phyloP scores from a whole-genome alignment of 108 stramenopile genomes.

The Fragilariopsis cylindrus region DNA sequence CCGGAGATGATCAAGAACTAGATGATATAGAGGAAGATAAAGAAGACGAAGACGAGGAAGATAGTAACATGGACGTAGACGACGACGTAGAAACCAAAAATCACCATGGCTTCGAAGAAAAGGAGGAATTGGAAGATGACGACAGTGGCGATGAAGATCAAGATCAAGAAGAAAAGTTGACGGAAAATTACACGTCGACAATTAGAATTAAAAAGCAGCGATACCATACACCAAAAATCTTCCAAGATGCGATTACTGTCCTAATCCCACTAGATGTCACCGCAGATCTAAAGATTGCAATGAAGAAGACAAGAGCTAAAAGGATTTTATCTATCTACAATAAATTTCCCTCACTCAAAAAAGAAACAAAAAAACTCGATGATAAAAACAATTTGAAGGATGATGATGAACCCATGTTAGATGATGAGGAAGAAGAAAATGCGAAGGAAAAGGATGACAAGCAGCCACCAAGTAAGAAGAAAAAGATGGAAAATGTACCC shows the following conservation, averaged over 20 bases:
- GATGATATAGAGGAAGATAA: neutral
- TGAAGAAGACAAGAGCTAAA: conserved; percentile 60
- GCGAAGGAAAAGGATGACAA: conserved; percentile 19
- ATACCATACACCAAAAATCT: conserved; percentile 37
- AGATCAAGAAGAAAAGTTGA: neutral
- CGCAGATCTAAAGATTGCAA: conserved; percentile 80
- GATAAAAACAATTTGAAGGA: neutral
- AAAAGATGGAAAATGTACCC: conserved; percentile 32
- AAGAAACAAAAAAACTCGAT: conserved; percentile 12
- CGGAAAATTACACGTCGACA: neutral
- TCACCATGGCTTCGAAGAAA: neutral
- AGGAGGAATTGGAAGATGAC: neutral
- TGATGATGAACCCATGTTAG: conserved; percentile 22
- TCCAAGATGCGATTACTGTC: conserved; percentile 71
- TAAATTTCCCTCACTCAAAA: conserved; percentile 37
- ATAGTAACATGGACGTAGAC: conserved; percentile 1
- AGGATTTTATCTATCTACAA: conserved; percentile 50
- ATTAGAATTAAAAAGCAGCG: neutral
- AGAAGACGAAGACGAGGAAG: conserved; percentile 6
- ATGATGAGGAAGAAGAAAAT: conserved; percentile 23
- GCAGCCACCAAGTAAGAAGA: conserved; percentile 21
- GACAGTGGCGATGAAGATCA: neutral
- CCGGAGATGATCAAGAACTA: neutral
- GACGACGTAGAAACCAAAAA: neutral
- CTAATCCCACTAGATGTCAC: conserved; percentile 68